These are phyloP conservation scores for Diaporthe citriasiana DNA, from an alignment of 2,329 filamentous ascomycete genomes.

Conservation along the genomic window DNA sequence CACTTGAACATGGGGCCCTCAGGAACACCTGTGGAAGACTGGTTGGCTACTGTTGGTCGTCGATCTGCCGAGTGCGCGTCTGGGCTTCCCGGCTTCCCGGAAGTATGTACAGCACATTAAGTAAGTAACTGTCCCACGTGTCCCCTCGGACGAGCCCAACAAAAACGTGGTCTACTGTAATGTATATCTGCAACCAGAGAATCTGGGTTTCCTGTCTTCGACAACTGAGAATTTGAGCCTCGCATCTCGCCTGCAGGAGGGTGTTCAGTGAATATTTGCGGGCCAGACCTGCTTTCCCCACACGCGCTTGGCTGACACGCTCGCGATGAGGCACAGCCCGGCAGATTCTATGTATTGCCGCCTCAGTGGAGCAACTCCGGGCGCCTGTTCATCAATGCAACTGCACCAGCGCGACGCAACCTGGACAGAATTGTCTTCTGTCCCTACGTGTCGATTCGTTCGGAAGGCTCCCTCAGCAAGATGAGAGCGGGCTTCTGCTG, in stretches of 20 bases:
- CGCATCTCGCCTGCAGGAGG: not conserved
- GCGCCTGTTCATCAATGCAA: conserved; percentile 27
- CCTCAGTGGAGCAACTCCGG: conserved; percentile 15
- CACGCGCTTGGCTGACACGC: conserved; percentile 5
- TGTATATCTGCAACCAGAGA: not conserved
- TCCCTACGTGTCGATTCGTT: conserved; percentile 13
- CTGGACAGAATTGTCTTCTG: not conserved
- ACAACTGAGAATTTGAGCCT: not conserved
- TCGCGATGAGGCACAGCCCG: conserved; percentile 2
- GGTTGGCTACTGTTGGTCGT: conserved; percentile 13
- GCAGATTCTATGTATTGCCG: conserved; percentile 1
- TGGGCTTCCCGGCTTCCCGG: conserved; percentile 9
- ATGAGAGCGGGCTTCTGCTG: conserved; percentile 22
- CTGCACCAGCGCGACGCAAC: conserved; percentile 23
- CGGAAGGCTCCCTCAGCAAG: conserved; percentile 13
- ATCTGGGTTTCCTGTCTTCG: not conserved
- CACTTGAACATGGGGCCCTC: not conserved
- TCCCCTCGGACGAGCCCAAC: not conserved
- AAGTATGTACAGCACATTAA: not conserved
- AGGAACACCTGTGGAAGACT: not conserved
- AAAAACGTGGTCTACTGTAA: not conserved
- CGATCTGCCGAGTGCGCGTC: conserved; percentile 15
- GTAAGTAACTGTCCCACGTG: not conserved
- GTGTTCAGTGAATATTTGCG: not conserved
- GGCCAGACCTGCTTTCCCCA: not conserved